These are phyloP conservation scores for Zasmidium citrigriseum DNA, from an alignment of 2,329 filamentous ascomycete genomes.

Conservation along the genomic window DNA sequence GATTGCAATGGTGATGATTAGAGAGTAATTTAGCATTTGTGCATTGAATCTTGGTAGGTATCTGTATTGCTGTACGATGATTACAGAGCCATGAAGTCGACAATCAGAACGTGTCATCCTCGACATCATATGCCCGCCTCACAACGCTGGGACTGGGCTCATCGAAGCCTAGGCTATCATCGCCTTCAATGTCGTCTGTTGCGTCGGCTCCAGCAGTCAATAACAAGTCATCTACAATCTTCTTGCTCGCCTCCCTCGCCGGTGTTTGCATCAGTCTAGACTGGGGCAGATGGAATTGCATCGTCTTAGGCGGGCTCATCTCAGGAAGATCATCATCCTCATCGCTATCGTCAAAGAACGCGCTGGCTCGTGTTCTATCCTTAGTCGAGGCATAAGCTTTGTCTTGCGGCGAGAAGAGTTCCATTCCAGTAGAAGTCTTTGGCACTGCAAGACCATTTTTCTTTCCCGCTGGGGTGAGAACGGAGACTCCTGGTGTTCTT, in stretches of 20 bases:
- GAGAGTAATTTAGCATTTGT: background rate
- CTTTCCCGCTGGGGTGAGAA: slow-evolving; percentile 64
- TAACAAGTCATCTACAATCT: slow-evolving; percentile 79
- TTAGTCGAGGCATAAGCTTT: slow-evolving; percentile 30
- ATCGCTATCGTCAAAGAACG: slow-evolving; percentile 45
- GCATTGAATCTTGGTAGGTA: background rate
- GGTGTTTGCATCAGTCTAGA: slow-evolving; percentile 79
- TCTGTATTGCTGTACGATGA: too few species aligned
- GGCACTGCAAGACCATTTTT: slow-evolving; percentile 26
- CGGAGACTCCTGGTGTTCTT: slow-evolving; percentile 79
- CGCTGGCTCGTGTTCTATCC: slow-evolving; percentile 21
- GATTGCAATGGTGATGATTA: background rate
- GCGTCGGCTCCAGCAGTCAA: slow-evolving; percentile 68
- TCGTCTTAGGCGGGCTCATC: slow-evolving; percentile 86
- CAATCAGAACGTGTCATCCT: slow-evolving; percentile 50
- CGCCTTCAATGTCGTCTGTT: slow-evolving; percentile 49
- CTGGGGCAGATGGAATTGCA: slow-evolving; percentile 79
- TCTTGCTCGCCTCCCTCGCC: slow-evolving; percentile 76
- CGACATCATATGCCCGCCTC: slow-evolving; percentile 42
- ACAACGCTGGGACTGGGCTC: slow-evolving; percentile 53
- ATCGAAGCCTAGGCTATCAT: slow-evolving; percentile 41
- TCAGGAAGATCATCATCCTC: slow-evolving; percentile 56
- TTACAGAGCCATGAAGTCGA: background rate
- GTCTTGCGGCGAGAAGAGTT: slow-evolving; percentile 35
- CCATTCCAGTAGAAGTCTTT: slow-evolving; percentile 36